Base-by-base conservation (phyloP, 305 asterid species). In the Rubia tinctorum region DNA sequence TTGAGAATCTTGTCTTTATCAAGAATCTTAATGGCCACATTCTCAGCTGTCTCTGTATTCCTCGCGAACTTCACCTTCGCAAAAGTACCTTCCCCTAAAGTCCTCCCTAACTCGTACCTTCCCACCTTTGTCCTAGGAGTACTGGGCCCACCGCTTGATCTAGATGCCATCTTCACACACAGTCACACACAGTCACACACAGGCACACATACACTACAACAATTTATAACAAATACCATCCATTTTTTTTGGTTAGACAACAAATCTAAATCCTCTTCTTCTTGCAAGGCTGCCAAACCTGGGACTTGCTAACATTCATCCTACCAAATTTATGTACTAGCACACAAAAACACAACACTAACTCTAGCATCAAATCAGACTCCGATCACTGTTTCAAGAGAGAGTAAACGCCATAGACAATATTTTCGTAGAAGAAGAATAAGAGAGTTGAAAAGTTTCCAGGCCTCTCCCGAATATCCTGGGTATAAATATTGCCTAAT, bases 231-330 rank as follows among this genome's bases (percentile, higher is more conserved):
- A 84, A 71, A 92, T 88, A 82, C 87, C 93, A 80, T 85, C 89
- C 91, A 80, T 85, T 12, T 40, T 18, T 20, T 42, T 39, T 39
- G 39, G 39, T 34, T 18, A 15, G 5, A 4, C 9, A 11, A 56
- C 59, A 45, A 78, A 39, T 66, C 83, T 84, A 90, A 75, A 85
- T 56, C 85, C 96, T 90, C 96, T 94, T 94, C 96, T 94, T 91
- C 84, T 94, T 94, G 78, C 97, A 92, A 71, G 98, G 99, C 66
- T 94, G 99, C 99, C 99, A 94, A 64, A 94, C 97, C 77, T 89
- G 99, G 68, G 98, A 90, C 91, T 94, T 94, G 2, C 73, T 80
- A 55, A 84, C 80, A 76, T 66, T 90, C 97, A 89, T 94, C 78
- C 83, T 82, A 62, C 76, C 77, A 73, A 42, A 51, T 51, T 53